Percentiles rank a stretch among this genome's conserved stretches.
Conservation (phyloP, 179 eudicot species). For the Sideroxylon spinosum region DNA sequence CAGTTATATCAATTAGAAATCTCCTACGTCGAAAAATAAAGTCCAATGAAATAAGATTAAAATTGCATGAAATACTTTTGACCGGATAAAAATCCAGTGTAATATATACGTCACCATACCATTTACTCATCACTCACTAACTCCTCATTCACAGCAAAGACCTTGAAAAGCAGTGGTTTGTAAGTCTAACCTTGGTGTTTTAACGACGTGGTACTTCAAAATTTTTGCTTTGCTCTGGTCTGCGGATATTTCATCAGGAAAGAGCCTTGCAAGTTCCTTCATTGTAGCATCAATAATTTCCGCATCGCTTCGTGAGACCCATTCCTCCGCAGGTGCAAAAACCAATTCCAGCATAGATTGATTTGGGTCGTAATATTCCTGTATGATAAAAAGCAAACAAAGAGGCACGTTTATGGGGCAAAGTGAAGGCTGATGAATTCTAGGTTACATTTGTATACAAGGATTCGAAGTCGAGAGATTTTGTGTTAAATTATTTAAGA, state of each 20-base stretch:
- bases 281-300: conserved; percentile 93
- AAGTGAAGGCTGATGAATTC: conserved; percentile 5
- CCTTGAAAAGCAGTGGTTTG: conserved; percentile 5
- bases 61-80: not conserved
- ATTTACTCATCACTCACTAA: not conserved
- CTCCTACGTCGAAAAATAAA: not conserved
- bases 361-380: conserved; percentile 91
- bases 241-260: conserved; percentile 92
- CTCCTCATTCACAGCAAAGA: not conserved
- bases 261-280: conserved; percentile 89
- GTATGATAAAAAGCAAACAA: conserved; percentile 22
- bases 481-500: too few species aligned
- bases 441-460: too few species aligned
- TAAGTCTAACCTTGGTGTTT: conserved; percentile 79
- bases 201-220: conserved; percentile 87
- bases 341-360: conserved; percentile 94
- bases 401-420: not conserved
- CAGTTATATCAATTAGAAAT: not conserved
- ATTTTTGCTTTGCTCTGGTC: conserved; percentile 98
- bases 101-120: not conserved
- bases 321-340: conserved; percentile 97
- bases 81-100: not conserved
- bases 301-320: conserved; percentile 79
- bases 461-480: too few species aligned
- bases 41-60: not conserved